Base-by-base conservation (phyloP, 768 basidiomycete species). In the Leccinum subtestaceum region DNA sequence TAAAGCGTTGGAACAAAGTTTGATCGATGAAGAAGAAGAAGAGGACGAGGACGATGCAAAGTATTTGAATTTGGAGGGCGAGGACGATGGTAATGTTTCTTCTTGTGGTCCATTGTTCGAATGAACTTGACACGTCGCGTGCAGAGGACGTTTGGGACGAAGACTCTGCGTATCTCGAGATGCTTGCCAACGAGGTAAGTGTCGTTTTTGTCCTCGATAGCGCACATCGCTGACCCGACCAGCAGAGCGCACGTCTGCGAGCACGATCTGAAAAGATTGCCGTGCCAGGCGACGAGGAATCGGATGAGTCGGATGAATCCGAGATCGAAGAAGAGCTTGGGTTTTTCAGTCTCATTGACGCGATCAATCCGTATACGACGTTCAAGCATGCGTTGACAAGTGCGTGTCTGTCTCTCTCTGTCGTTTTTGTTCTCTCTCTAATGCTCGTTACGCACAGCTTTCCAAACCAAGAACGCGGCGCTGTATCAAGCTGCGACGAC, bases 71-170 rank as follows among this genome's bases (percentile, higher is more conserved):
- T 69, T 89, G 66, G 84, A 82, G 49, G 88, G 85, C 56, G 88
- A 89, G 47, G 72, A 74, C 17, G 87, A 88, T 66, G 84, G 85
- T 81, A 56, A 59, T 76, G 64, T 12, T 13, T 17, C 6, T 31
- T 19, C 10, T 23, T 25, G 45, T 36, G 4, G 36, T 19, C 34
- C 32, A 13, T 11, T 27, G 52, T 32, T 4, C 6, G 32, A 3
- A 31, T 19, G 38, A 46, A 29, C 40, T 48, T 21, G 19, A 46
- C 21, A 57, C 62, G 15, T 61, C 19, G 15, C 49, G 2, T 19
- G 38, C 60, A 86, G 92, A 91, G 69, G 93, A 95, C 71, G 91
- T 94, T 15, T 93, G 89, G 86, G 93, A 95, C 66, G 88, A 91
- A 59, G 91, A 93, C 65, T 92, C 91, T 8, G 90, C 88, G 7